Evolutionary conservation across 1,284 basidiomycete species (phyloP).

Genomic region (Wolfiporia cocos): DNA sequence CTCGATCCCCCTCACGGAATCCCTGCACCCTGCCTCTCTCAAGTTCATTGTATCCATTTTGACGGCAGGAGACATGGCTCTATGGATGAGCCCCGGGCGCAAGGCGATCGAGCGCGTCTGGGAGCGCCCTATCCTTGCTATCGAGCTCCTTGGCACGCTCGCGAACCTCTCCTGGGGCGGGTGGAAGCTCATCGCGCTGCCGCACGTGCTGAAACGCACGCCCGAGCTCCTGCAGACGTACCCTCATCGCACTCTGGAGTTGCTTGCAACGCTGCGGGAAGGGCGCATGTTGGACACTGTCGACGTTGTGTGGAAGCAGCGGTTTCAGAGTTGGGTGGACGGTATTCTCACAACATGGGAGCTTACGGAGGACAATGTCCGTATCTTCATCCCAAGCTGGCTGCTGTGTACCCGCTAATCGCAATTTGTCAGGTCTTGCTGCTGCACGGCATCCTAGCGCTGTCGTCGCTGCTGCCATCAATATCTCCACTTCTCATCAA

Average conservation of each 20-base stretch:
- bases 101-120: constrained; percentile 48
- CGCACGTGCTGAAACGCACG: constrained; percentile 47
- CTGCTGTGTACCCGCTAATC: constrained; percentile 1
- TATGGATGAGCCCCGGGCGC: constrained; percentile 58
- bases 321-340: constrained; percentile 40
- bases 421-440: constrained; percentile 30
- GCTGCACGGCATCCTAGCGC: constrained; percentile 43
- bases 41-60: constrained; percentile 46
- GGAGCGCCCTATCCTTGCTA: constrained; percentile 36
- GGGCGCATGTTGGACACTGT: constrained; percentile 45
- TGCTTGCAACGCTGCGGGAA: constrained; percentile 44
- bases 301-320: constrained; percentile 52
- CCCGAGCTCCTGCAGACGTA: constrained; percentile 37
- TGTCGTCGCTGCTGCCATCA: constrained; percentile 44
- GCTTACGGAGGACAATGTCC: constrained; percentile 28
- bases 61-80: constrained; percentile 54
- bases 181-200: constrained; percentile 62
- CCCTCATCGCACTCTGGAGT: constrained; percentile 35
- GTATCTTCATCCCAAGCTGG: constrained; percentile 3
- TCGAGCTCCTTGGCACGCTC: constrained; percentile 51
- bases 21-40: constrained; percentile 38
- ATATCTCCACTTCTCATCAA: constrained; percentile 40
- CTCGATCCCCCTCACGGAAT: constrained; percentile 30
- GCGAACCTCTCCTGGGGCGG: constrained; percentile 65
- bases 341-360: constrained; percentile 29